These are phyloP conservation scores for Isatis lusitanica DNA, from an alignment of 441 rosid genomes.

Conservation along the genomic window DNA sequence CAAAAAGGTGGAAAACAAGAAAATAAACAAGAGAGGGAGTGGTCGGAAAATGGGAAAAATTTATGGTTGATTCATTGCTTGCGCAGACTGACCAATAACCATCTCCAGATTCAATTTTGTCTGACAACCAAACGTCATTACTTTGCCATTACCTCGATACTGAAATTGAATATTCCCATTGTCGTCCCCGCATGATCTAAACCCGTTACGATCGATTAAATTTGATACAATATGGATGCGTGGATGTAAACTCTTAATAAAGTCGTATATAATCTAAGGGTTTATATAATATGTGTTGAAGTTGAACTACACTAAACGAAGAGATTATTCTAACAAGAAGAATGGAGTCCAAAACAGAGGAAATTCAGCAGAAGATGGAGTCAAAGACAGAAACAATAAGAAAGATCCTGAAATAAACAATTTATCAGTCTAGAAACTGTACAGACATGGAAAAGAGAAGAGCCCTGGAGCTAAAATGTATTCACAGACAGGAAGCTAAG, in stretches of 20 bases:
- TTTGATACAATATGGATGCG: background rate
- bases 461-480: conserved; percentile 7
- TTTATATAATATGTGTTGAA: background rate
- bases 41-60: background rate
- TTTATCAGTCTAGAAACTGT: conserved; percentile 26
- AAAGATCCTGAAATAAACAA: background rate
- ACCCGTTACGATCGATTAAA: background rate
- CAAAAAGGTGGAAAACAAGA: background rate
- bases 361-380: background rate
- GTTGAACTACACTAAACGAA: background rate
- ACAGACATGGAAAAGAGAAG: conserved; percentile 17
- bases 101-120: background rate
- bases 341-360: background rate
- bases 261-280: no score
- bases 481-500: conserved; percentile 21
- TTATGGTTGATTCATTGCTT: background rate
- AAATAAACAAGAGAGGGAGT: background rate
- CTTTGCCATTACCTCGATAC: background rate
- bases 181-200: background rate
- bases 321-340: background rate
- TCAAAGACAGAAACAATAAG: background rate
- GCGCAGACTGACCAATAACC: background rate
- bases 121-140: background rate
- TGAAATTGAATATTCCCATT: background rate
- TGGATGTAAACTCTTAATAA: no score